phyloP scores from a whole-genome alignment of 441 rosid genomes.

The Iberis amara region DNA sequence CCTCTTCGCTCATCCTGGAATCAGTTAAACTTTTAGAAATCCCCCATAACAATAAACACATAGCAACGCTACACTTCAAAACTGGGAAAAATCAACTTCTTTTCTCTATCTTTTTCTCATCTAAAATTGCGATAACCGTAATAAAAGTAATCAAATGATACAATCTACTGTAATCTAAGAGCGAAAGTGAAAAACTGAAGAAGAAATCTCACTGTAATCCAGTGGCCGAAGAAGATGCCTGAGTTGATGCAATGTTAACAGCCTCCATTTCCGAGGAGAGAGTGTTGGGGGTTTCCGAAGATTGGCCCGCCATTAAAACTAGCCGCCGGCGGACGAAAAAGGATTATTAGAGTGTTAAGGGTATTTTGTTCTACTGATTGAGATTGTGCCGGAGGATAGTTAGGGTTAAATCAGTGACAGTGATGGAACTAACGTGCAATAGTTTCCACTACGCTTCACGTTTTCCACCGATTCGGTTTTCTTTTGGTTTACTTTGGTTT shows the following conservation, averaged over 20 bases:
- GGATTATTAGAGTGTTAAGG: background rate
- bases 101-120: no score
- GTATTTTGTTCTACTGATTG: background rate
- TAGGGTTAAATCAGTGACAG: background rate
- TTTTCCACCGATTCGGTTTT: constrained; percentile 5
- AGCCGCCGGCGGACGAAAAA: constrained; percentile 16
- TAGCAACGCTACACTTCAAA: no score
- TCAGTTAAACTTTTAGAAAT: no score
- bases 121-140: no score
- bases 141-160: background rate
- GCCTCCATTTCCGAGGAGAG: constrained; percentile 31
- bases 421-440: constrained; percentile 1
- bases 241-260: constrained; percentile 33
- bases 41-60: no score
- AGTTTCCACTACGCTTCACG: constrained; percentile 9
- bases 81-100: no score
- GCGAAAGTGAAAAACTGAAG: background rate
- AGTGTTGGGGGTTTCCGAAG: constrained; percentile 9
- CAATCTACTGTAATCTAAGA: background rate
- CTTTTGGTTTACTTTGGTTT: constrained; percentile 8
- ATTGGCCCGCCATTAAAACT: constrained; percentile 28
- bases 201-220: constrained; percentile 29
- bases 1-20: constrained; percentile 48
- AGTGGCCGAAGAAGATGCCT: constrained; percentile 26
- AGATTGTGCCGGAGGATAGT: background rate